These are phyloP conservation scores for Claviceps monticola DNA, from an alignment of 2,329 filamentous ascomycete species.

Conservation along the genomic window DNA sequence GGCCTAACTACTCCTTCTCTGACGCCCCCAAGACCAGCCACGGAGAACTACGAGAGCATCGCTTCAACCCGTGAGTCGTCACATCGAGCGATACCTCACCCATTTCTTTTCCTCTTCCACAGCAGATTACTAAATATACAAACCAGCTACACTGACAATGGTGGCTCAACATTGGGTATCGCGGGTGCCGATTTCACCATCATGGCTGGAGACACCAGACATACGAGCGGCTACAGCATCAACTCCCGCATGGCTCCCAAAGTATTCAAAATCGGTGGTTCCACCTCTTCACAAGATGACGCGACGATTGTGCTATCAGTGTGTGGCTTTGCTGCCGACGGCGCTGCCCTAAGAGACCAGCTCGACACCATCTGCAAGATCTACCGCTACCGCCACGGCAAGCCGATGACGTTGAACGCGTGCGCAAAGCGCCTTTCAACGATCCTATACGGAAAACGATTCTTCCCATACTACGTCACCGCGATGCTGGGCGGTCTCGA, in stretches of 20 bases:
- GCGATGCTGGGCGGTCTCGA: constrained; percentile 90
- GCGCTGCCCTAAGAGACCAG: constrained; percentile 83
- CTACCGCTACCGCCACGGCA: constrained; percentile 96
- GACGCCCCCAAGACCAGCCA: constrained; percentile 38
- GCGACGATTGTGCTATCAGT: constrained; percentile 84
- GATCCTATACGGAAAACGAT: constrained; percentile 92
- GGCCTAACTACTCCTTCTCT: constrained; percentile 55
- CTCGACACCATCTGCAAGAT: constrained; percentile 94
- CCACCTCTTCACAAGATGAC: constrained; percentile 71
- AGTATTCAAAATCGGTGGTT: constrained; percentile 92
- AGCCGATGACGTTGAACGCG: constrained; percentile 85
- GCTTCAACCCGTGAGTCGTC: constrained; percentile 73
- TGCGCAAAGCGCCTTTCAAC: constrained; percentile 92
- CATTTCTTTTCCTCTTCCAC: background rate
- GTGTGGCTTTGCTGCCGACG: constrained; percentile 90
- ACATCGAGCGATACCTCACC: background rate
- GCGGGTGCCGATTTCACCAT: constrained; percentile 89
- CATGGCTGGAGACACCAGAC: constrained; percentile 91
- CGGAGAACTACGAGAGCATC: constrained; percentile 55
- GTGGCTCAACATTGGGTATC: constrained; percentile 90
- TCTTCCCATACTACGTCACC: constrained; percentile 97
- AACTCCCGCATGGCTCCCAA: constrained; percentile 93
- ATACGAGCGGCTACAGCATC: constrained; percentile 95
- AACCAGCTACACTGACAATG: constrained; percentile 86
- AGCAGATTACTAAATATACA: background rate